phyloP scores from a whole-genome alignment of 208 protist species.

The Acanthamoeba rhysodes region DNA sequence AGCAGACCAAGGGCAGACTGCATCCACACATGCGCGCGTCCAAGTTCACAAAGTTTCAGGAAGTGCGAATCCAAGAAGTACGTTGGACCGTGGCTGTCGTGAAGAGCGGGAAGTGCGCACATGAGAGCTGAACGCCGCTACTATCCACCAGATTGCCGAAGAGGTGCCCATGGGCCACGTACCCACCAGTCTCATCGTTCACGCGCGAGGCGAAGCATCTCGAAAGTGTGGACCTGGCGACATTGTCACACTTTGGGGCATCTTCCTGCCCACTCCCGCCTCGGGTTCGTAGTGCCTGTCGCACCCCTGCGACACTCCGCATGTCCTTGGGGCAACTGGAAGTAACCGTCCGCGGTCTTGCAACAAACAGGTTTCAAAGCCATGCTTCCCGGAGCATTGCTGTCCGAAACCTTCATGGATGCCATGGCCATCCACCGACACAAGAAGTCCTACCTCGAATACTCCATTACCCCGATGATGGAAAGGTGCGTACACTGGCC shows the following conservation, averaged over 20 bases:
- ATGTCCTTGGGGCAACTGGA: neutral
- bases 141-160: conserved; percentile 21
- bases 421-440: conserved; percentile 81
- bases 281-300: neutral
- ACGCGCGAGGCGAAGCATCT: conserved; percentile 90
- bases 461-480: conserved; percentile 8
- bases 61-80: conserved; percentile 93
- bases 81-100: neutral
- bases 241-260: conserved; percentile 86
- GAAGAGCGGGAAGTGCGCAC: too few species aligned
- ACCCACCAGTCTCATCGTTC: conserved; percentile 91
- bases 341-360: neutral
- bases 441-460: conserved; percentile 87
- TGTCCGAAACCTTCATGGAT: conserved; percentile 93
- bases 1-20: conserved; percentile 86
- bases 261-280: conserved; percentile 49
- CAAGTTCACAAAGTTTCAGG: conserved; percentile 94
- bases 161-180: conserved; percentile 94
- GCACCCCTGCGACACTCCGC: neutral
- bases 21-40: conserved; percentile 92
- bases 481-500: neutral
- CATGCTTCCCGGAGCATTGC: conserved; percentile 87
- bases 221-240: conserved; percentile 90
- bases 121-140: too few species aligned
- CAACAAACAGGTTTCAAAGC: conserved; percentile 85